Base-by-base conservation (phyloP, 2,329 filamentous ascomycete species). In the Scorias spongiosa region DNA sequence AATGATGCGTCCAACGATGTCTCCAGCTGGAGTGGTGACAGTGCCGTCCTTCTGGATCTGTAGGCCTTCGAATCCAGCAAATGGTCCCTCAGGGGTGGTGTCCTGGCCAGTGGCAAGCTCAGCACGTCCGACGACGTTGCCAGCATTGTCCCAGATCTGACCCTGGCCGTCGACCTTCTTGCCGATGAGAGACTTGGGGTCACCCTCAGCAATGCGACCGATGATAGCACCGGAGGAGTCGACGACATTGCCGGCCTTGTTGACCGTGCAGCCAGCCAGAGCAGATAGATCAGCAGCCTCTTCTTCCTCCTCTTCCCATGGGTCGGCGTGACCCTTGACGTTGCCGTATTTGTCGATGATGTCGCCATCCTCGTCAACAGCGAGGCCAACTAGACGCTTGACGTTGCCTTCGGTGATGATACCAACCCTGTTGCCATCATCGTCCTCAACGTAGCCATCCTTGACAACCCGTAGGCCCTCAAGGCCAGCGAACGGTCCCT, bases 331-430 rank as follows among this genome's bases (percentile, higher is more conserved):
- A 29, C 73, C 73, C 61, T 75, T 75, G 51, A 73, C 67, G 47
- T 74, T 76, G 45, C 74, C 77, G 56, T 85, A 87, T 60, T 78
- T 79, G 67, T 91, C 85, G 44, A 83, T 70, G 29, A 93, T 78
- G 45, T 91, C 84, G 32, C 85, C 85, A 49, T 93, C 84, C 48
- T 85, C 80, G 45, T 91, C 85, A 14, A 91, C 84, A 8, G 69
- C 56, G 40, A 84, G 80, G 12, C 85, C 85, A 32, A 80, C 75
- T 1, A 93, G 72, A 42, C 70, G 67, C 70, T 85, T 86, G 30
- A 72, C 60, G 44, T 93, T 81, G 2, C 84, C 85, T 40, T 78
- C 75, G 2, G 74, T 68, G 34, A 89, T 71, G 37, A 80, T 70
- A 17, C 85, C 85, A 40, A 91, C 82, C 18, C 82, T 70, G 49